Evolutionary conservation across 2,329 filamentous ascomycete genomes (phyloP).

Genomic region (Decorospora gaudefroyi): DNA sequence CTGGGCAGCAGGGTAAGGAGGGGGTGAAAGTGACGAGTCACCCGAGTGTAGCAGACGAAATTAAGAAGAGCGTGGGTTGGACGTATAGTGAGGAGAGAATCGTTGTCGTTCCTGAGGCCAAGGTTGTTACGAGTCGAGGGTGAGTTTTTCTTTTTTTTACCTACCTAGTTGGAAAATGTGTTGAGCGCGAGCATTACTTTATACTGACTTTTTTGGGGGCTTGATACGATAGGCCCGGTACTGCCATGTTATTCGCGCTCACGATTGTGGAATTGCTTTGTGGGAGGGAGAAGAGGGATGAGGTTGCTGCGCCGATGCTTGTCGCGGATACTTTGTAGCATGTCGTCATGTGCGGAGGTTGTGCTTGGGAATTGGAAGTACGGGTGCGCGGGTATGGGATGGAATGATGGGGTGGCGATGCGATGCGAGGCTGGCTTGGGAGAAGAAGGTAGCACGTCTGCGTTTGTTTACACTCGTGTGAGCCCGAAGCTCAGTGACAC

Average conservation of each 20-base stretch:
- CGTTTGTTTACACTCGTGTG: too few relatives aligned
- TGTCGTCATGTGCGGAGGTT: too few relatives aligned
- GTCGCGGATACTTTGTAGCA: conserved; percentile 39
- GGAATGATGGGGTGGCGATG: too few relatives aligned
- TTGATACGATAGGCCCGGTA: conserved; percentile 49
- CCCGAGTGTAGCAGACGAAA: conserved; percentile 45
- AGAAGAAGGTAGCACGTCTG: too few relatives aligned
- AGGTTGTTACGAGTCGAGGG: conserved; percentile 46
- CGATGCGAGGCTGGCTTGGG: too few relatives aligned
- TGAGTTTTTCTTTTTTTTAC: too few relatives aligned
- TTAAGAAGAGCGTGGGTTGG: conserved; percentile 42
- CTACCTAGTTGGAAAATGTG: too few relatives aligned
- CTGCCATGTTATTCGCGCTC: conserved; percentile 46
- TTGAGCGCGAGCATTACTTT: too few relatives aligned
- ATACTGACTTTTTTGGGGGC: too few relatives aligned
- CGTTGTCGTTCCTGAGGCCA: conserved; percentile 45
- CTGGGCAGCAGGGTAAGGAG: conserved; percentile 22
- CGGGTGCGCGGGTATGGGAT: too few relatives aligned
- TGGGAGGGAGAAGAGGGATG: conserved; percentile 55
- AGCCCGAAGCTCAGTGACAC: too few relatives aligned
- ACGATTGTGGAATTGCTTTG: conserved; percentile 45
- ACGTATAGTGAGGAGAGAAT: conserved; percentile 45
- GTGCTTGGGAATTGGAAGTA: too few relatives aligned
- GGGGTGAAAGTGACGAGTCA: conserved; percentile 43
- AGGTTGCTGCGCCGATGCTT: conserved; percentile 56